These are phyloP conservation scores for Backusella tarrabulga DNA, from an alignment of 192 early-diverging fungal species.

Conservation along the genomic window DNA sequence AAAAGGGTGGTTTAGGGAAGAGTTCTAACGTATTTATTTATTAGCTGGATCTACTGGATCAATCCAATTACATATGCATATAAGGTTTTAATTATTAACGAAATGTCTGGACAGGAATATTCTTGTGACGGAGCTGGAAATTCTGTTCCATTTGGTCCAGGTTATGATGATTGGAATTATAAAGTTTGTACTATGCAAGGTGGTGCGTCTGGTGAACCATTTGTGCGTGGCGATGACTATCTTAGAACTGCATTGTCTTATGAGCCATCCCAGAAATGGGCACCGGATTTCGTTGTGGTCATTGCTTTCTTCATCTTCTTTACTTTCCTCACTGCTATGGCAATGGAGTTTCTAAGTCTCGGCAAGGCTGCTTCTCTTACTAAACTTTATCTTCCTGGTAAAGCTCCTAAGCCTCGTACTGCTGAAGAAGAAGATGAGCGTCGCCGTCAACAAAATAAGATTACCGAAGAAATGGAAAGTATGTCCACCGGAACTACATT, in stretches of 20 bases:
- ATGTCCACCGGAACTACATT: slow-evolving; percentile 49
- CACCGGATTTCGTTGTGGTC: slow-evolving; percentile 58
- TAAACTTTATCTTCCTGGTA: slow-evolving; percentile 46
- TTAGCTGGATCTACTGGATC: slow-evolving; percentile 57
- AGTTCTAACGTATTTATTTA: too few relatives aligned
- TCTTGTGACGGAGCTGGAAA: slow-evolving; percentile 32
- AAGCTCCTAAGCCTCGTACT: slow-evolving; percentile 16
- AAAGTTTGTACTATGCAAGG: slow-evolving; percentile 67
- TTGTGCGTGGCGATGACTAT: slow-evolving; percentile 62
- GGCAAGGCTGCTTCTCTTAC: slow-evolving; percentile 51
- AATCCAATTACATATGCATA: slow-evolving; percentile 61
- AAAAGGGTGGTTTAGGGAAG: too few relatives aligned
- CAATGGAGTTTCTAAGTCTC: slow-evolving; percentile 62
- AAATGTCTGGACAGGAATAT: slow-evolving; percentile 54
- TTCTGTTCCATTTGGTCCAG: slow-evolving; percentile 29
- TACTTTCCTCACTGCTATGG: slow-evolving; percentile 39
- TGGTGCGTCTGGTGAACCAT: slow-evolving; percentile 44
- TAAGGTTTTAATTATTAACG: slow-evolving; percentile 59
- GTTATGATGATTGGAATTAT: slow-evolving; percentile 36
- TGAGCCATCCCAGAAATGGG: slow-evolving; percentile 55
- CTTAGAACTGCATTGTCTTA: slow-evolving; percentile 53
- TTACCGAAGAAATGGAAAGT: slow-evolving; percentile 39
- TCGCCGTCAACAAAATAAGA: slow-evolving; percentile 31
- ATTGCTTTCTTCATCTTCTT: slow-evolving; percentile 45
- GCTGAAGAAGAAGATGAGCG: slow-evolving; percentile 36